Percentiles rank a stretch among this genome's conserved stretches.
phyloP scores from a whole-genome alignment of 805 yeast genomes.

The Pichia phayaonensis region DNA sequence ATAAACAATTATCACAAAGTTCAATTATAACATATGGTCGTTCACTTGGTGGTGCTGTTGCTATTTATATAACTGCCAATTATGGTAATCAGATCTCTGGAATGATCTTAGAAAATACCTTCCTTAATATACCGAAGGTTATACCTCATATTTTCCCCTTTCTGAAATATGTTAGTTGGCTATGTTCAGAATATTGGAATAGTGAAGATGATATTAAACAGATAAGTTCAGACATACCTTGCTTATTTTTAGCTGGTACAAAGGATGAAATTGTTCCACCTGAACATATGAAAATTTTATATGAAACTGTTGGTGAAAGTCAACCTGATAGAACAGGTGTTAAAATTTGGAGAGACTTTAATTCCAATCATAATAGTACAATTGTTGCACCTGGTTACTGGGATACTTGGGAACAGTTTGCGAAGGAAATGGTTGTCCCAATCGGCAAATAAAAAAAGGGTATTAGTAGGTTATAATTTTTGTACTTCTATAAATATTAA shows the following conservation, averaged over 20 bases:
- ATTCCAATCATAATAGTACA: slow-evolving; percentile 79
- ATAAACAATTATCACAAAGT: slow-evolving; percentile 44
- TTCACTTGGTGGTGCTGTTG: slow-evolving; percentile 93
- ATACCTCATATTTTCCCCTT: slow-evolving; percentile 70
- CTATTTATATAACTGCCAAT: slow-evolving; percentile 67
- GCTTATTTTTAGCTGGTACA: slow-evolving; percentile 63
- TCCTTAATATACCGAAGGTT: slow-evolving; percentile 63
- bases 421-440: slow-evolving; percentile 36
- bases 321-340: slow-evolving; percentile 40
- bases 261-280: slow-evolving; percentile 93
- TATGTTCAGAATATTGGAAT: slow-evolving; percentile 81
- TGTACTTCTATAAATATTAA: slow-evolving; percentile 9
- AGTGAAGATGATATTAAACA: slow-evolving; percentile 52
- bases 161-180: slow-evolving; percentile 34
- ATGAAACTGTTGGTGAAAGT: slow-evolving; percentile 11
- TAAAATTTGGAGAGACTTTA: slow-evolving; percentile 50
- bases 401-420: slow-evolving; percentile 55
- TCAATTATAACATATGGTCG: slow-evolving; percentile 73
- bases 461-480: not conserved
- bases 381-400: slow-evolving; percentile 70
- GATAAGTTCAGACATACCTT: slow-evolving; percentile 50
- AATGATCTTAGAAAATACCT: slow-evolving; percentile 79
- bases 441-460: slow-evolving; percentile 13
- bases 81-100: slow-evolving; percentile 43
- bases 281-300: slow-evolving; percentile 59